Evolutionary conservation across 805 yeast genomes (phyloP).

Genomic region (Candida sakaeoensis): DNA sequence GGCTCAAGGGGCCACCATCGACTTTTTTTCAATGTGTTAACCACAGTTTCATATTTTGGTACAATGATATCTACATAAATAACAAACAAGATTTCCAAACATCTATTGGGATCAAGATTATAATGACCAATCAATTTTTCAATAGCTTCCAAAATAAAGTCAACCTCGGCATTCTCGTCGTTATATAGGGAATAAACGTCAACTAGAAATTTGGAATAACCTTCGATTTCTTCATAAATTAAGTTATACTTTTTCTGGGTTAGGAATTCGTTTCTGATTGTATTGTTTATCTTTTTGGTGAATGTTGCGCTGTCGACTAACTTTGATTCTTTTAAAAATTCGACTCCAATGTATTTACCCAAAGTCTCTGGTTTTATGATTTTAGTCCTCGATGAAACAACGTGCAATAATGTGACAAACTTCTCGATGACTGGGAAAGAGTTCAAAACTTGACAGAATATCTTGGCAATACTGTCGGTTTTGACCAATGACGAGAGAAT

Average conservation of each 20-base stretch:
- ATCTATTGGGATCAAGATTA: constrained; percentile 67
- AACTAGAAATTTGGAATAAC: constrained; percentile 61
- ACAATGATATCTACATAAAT: constrained; percentile 45
- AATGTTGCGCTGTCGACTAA: constrained; percentile 31
- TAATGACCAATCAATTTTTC: constrained; percentile 69
- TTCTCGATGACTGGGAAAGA: constrained; percentile 29
- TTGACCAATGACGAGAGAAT: constrained; percentile 27
- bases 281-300: constrained; percentile 33
- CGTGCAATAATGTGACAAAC: constrained; percentile 19
- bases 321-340: constrained; percentile 22
- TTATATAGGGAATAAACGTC: constrained; percentile 43
- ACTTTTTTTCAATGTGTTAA: constrained; percentile 49
- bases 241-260: constrained; percentile 60
- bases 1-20: constrained; percentile 62
- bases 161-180: constrained; percentile 37
- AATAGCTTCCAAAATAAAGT: constrained; percentile 44
- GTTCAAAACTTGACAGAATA: constrained; percentile 36
- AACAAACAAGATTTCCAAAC: constrained; percentile 60
- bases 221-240: constrained; percentile 72
- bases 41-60: constrained; percentile 42
- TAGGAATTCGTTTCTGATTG: constrained; percentile 40
- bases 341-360: constrained; percentile 26
- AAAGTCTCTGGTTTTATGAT: constrained; percentile 30
- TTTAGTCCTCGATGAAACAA: constrained; percentile 19
- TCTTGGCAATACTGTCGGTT: constrained; percentile 28